Base-by-base conservation (phyloP, 164 flowering plant genomes). In the Sextonia rubra region DNA sequence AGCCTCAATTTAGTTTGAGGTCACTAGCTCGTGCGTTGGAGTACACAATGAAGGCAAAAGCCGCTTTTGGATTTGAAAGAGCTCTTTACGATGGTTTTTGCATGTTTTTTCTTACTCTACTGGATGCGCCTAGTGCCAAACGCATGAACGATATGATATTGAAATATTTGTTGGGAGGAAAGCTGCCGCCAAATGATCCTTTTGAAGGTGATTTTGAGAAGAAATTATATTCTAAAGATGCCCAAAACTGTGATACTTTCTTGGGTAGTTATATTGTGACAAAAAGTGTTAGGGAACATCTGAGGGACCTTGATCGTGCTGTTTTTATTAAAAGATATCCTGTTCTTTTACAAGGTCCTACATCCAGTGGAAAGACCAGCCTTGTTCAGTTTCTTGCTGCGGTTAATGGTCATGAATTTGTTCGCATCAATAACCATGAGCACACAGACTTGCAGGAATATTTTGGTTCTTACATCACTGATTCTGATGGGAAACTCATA, bases 281-380 rank as follows among this genome's bases (percentile, higher is more conserved):
- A 3, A 73, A 65, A 74, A 93, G 90, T 77, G 91, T 96, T 1
- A 77, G 72, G 72, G 86, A 84, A 76, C 93, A 93, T 77, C 86
- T 96, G 47, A 80, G 78, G 58, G 88, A 85, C 77, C 82, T 96
- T 77, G 85, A 92, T 12, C 89, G 95, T 69, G 97, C 98, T 29
- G 72, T 87, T 73, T 85, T 86, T 66, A 83, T 93, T 44, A 86
- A 85, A 75, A 87, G 84, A 77, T 94, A 91, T 77, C 99, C 99
- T 32, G 97, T 96, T 74, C 95, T 96, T 47, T 73, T 96, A 75
- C 99, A 96, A 82, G 99, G 99, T 9, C 99, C 99, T 4, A 96
- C 99, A 4, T 96, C 99, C 69, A 96, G 99, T 85, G 99, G 99
- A 60, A 96, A 96, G 80, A 96, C 99, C 66, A 96, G 99, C 77